Conservation (phyloP, 2,329 filamentous ascomycete genomes). For the Sporothrix pallida region DNA sequence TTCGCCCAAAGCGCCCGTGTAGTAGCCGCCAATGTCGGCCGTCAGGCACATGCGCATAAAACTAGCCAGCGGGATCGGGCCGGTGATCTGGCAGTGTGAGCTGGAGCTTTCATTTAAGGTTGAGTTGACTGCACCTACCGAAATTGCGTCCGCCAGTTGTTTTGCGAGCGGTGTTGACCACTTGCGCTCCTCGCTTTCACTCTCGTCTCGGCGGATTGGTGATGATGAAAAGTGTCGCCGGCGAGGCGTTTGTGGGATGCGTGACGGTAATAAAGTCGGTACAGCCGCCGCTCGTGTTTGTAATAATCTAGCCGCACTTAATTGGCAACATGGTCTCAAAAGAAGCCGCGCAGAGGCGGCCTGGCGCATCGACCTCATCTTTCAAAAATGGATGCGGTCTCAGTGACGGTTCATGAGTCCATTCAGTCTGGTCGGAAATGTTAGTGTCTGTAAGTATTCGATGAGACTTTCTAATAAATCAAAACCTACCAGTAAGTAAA, state of each 20-base stretch:
- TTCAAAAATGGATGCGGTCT: background rate
- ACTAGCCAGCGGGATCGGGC: constrained; percentile 86
- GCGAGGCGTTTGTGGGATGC: background rate
- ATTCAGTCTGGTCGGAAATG: background rate
- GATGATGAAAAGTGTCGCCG: constrained; percentile 43
- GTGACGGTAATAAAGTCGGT: background rate
- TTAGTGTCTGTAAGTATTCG: background rate
- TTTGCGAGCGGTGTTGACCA: constrained; percentile 95
- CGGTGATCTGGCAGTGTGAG: constrained; percentile 63
- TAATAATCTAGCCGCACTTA: background rate
- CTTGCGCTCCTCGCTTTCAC: constrained; percentile 55
- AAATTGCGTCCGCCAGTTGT: constrained; percentile 83
- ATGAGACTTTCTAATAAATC: no score
- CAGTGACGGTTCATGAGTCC: background rate
- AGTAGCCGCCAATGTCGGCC: constrained; percentile 88
- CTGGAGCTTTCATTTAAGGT: no score
- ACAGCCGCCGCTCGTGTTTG: background rate
- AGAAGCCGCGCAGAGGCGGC: constrained; percentile 26
- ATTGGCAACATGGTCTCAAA: constrained; percentile 37
- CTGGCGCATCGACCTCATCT: constrained; percentile 21
- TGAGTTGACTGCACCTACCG: no score
- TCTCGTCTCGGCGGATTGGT: constrained; percentile 34
- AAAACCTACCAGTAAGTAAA: no score
- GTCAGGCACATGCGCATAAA: constrained; percentile 99
- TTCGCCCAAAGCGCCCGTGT: constrained; percentile 73